Evolutionary conservation across 2,329 filamentous ascomycete species (phyloP), one percentile per base, ranked within the genome.

Genomic region (Cladosporium sp.): DNA sequence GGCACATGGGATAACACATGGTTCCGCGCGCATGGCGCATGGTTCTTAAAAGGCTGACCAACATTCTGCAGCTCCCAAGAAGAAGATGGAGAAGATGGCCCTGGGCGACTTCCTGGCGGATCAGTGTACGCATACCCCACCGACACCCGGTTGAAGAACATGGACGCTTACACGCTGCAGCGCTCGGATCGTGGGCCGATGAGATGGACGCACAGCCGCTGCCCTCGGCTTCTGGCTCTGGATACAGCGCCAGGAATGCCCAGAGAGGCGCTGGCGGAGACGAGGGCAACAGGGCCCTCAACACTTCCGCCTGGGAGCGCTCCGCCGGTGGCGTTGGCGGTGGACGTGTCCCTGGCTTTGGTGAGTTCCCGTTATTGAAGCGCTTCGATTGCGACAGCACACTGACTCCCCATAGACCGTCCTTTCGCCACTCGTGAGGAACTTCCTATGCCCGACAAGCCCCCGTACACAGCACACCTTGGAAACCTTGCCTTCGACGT

Each of bases 401-500:
- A 37, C 49, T 52, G 33, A 52, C 16, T 1, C 1, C 16, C 13
- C 11, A 35, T 18, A 66, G 67, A 69, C 48, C 66, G 66, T 51
- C 67, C 67, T 44, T 75, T 60, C 53, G 63, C 63, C 33, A 59
- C 62, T 59, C 87, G 89, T 69, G 89, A 95, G 68, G 79, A 85
- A 63, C 82, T 89, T 53, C 91, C 91, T 51, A 82, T 98, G 51
- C 93, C 93, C 52, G 86, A 88, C 59, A 91, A 89, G 75, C 93
- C 95, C 55, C 93, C 93, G 10, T 98, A 84, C 74, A 98, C 93
- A 55, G 92, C 91, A 58, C 93, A 98, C 74, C 80, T 98, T 56
- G 93, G 93, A 66, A 98, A 98, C 70, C 82, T 98, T 56, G 93
- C 92, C 46, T 98, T 96, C 73, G 92, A 98, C 69, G 88, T 91